Base-by-base conservation (phyloP, 257 asterid species). In the Nicotiana knightiana region DNA sequence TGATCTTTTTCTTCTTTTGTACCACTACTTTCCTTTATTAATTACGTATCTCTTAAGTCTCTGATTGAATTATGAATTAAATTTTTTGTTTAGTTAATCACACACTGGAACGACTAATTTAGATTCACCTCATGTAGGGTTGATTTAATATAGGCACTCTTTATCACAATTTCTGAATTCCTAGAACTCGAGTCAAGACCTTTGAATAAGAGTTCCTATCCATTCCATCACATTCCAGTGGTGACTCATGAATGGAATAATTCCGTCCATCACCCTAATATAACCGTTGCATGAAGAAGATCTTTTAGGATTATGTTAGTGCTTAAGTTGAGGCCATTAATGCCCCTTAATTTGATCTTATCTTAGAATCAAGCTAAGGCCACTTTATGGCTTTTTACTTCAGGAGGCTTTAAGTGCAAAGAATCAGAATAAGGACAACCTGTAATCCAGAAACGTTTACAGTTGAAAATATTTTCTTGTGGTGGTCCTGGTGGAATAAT, bases 371-470 rank as follows among this genome's bases (percentile, higher is more conserved):
- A 6, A 70, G 77, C 35, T 51, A 51, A 66, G 73, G 73, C 48
- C 73, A 32, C n/a, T 66, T 15, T 32, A 66, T 10, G 48, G 12
- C 43, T 70, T 43, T 3, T 73, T 3, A 39, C 18, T 39, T 46
- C 33, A 6, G 13, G 26, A 71, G 15, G 15, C 46, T 46, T 48
- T 73, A 26, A 46, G 61, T 73, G 61, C 62, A 73, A 48, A 73
- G 79, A 48, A 73, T 48, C 39, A 48, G 62, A 73, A 73, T 73
- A 73, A 13, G 24, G 26, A 73, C 79, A 73, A 48, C 79, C 62
- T 73, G 79, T 73, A 73, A 46, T 28, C 17, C 79, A 48, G 16
- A 66, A 30, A 64, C 10, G 30, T 8, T 21, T 64, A n/a, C 58
- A n/a, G 5, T 70, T 37, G 24, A 68, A 68, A 67, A 1, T 46